Percentiles rank a stretch among this genome's conserved stretches.
phyloP scores from a whole-genome alignment of 768 basidiomycete genomes.

The Crucibulum laeve region DNA sequence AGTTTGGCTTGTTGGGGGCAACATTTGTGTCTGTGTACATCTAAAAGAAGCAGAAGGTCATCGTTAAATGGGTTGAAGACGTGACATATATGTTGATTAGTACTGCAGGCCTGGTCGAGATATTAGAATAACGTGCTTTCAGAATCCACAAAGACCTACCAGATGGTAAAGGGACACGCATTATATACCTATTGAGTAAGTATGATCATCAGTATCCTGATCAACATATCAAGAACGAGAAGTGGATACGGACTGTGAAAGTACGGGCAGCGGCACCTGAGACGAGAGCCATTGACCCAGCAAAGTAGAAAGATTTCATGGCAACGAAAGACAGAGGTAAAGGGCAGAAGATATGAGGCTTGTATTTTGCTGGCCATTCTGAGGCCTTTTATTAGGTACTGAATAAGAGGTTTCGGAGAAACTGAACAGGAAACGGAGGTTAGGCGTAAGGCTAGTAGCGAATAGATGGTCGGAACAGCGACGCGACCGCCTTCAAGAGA shows the following conservation, averaged over 20 bases:
- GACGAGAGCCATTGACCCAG: conserved; percentile 20
- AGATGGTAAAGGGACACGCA: conserved; percentile 64
- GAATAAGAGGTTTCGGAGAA: no score
- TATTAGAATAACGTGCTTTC: background rate
- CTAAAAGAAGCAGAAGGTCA: no score
- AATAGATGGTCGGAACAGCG: background rate
- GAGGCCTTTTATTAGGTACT: no score
- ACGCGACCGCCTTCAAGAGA: background rate
- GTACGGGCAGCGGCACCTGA: conserved; percentile 44
- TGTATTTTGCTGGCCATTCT: no score
- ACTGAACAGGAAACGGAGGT: no score
- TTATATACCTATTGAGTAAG: conserved; percentile 40
- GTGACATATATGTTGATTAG: background rate
- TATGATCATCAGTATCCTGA: background rate
- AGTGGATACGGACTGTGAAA: conserved; percentile 37
- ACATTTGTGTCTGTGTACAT: conserved; percentile 58
- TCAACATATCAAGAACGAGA: background rate
- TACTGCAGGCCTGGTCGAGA: conserved; percentile 32
- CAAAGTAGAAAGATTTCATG: conserved; percentile 24
- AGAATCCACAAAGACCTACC: conserved; percentile 30
- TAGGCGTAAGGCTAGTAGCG: no score
- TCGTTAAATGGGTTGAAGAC: conserved; percentile 1
- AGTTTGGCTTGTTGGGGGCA: conserved; percentile 39
- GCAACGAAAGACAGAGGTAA: conserved; percentile 2
- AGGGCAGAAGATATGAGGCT: background rate